phyloP scores from a whole-genome alignment of 2,329 filamentous ascomycete genomes.

The Xylariomycetidae sp. region DNA sequence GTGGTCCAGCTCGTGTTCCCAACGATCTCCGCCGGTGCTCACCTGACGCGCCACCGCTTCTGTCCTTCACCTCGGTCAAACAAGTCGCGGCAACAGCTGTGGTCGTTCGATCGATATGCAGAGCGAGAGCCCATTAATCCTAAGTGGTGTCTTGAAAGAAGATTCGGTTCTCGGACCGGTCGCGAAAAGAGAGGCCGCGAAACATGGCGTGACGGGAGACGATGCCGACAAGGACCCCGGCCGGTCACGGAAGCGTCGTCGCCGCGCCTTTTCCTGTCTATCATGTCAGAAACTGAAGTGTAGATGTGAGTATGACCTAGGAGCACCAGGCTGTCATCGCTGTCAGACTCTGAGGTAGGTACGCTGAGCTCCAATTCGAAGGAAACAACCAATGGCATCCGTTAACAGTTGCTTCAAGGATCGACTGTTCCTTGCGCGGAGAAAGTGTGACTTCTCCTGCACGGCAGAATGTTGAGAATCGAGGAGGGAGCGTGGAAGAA shows the following conservation, averaged over 20 bases:
- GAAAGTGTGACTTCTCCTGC: conserved; percentile 10
- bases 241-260: conserved; percentile 18
- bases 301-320: conserved; percentile 24
- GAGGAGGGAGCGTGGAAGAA: conserved; percentile 16
- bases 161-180: conserved; percentile 3
- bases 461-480: conserved; percentile 3
- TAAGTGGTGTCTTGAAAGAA: too few relatives aligned
- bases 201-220: conserved; percentile 10
- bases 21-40: conserved; percentile 18
- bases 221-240: conserved; percentile 5
- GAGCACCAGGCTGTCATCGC: conserved; percentile 21
- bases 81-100: too few relatives aligned
- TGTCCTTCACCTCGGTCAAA: too few relatives aligned
- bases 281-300: conserved; percentile 25
- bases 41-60: too few relatives aligned
- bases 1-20: conserved; percentile 5
- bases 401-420: conserved; percentile 14
- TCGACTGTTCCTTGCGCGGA: conserved; percentile 21
- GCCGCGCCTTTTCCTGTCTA: conserved; percentile 23
- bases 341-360: conserved; percentile 24
- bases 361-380: background rate
- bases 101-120: too few relatives aligned
- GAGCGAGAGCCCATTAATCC: too few relatives aligned
- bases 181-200: conserved; percentile 9
- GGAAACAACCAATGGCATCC: background rate